Conservation (phyloP, 345 rosid genomes). For the Punica granatum region DNA sequence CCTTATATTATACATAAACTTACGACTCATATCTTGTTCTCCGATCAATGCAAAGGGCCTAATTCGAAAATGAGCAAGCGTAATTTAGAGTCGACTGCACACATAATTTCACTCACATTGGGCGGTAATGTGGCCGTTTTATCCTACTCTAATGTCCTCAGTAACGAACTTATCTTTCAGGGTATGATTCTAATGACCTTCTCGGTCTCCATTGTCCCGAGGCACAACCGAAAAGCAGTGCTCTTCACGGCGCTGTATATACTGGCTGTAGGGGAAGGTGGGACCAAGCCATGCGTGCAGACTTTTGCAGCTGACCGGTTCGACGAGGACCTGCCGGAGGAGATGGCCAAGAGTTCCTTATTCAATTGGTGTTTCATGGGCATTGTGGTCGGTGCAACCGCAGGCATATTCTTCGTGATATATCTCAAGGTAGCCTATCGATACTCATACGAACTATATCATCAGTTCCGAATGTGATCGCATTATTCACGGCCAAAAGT, state of each 20-base stretch:
- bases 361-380: slow-evolving; percentile 88
- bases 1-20: no score
- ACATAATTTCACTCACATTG: not conserved
- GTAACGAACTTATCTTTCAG: slow-evolving; percentile 22
- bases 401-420: slow-evolving; percentile 47
- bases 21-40: no score
- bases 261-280: slow-evolving; percentile 81
- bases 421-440: slow-evolving; percentile 50
- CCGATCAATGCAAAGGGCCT: no score
- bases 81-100: no score
- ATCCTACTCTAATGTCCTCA: not conserved
- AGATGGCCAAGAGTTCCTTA: slow-evolving; percentile 75
- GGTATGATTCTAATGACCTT: slow-evolving; percentile 62
- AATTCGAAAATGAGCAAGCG: no score
- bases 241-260: slow-evolving; percentile 68
- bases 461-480: not conserved
- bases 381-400: slow-evolving; percentile 47
- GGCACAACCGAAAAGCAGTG: slow-evolving; percentile 26
- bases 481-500: not conserved
- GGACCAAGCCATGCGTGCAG: slow-evolving; percentile 89
- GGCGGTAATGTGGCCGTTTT: not conserved
- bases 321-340: slow-evolving; percentile 46
- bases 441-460: not conserved
- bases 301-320: slow-evolving; percentile 96
- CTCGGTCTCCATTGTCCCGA: slow-evolving; percentile 47